These are phyloP conservation scores for Paxillus involutus DNA, from an alignment of 768 basidiomycete species.

Conservation along the genomic window DNA sequence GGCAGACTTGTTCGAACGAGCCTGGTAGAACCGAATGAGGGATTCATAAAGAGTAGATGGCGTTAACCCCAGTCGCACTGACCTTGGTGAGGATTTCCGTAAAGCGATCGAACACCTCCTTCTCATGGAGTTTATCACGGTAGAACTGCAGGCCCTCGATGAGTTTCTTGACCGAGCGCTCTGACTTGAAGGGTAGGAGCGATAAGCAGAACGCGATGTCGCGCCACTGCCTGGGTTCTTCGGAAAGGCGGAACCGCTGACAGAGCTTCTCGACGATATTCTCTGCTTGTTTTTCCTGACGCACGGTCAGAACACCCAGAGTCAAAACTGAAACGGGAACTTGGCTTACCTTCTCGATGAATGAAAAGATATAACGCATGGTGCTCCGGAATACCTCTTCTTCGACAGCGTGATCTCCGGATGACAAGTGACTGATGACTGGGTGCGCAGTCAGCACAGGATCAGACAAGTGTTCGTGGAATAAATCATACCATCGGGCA, in stretches of 20 bases:
- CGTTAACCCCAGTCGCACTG: slow-evolving; percentile 3
- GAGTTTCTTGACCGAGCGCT: slow-evolving; percentile 93
- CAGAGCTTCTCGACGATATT: slow-evolving; percentile 97
- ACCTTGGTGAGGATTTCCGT: slow-evolving; percentile 91
- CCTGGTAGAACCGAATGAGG: slow-evolving; percentile 40
- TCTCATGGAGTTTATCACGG: slow-evolving; percentile 93
- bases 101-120: slow-evolving; percentile 76
- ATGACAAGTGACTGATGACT: slow-evolving; percentile 95
- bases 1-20: slow-evolving; percentile 86
- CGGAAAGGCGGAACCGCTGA: slow-evolving; percentile 86
- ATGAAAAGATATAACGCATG: slow-evolving; percentile 92
- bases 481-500: slow-evolving; percentile 77
- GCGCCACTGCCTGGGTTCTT: slow-evolving; percentile 93
- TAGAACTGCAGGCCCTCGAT: slow-evolving; percentile 92
- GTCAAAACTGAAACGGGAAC: background rate
- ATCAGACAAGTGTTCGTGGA: background rate
- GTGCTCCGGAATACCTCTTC: slow-evolving; percentile 92
- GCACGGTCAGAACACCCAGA: background rate
- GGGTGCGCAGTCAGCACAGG: slow-evolving; percentile 6
- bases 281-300: slow-evolving; percentile 96
- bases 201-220: slow-evolving; percentile 97
- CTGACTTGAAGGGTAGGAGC: slow-evolving; percentile 94
- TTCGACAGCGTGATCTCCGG: slow-evolving; percentile 87
- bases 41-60: background rate
- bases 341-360: slow-evolving; percentile 85